Evolutionary conservation across 192 early-diverging fungal genomes (phyloP).

Genomic region (Coemansia erecta): DNA sequence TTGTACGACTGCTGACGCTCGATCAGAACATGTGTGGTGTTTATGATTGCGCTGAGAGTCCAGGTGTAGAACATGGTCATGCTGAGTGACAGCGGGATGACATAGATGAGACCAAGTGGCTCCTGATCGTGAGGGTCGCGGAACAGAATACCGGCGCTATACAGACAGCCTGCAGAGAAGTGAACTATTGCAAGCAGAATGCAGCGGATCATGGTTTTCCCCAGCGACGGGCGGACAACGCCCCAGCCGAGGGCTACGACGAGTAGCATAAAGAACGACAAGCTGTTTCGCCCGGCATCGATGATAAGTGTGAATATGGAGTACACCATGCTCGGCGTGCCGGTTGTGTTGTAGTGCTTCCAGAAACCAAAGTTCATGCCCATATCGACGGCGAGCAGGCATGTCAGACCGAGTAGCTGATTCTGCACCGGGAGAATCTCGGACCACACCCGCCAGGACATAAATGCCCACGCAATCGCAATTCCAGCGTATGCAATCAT

Average conservation of each 20-base stretch:
- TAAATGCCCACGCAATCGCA: conserved; percentile 72
- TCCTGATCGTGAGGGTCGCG: conserved; percentile 65
- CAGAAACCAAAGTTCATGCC: conserved; percentile 87
- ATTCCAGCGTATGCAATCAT: conserved; percentile 73
- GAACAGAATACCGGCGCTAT: conserved; percentile 77
- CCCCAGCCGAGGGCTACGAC: conserved; percentile 96
- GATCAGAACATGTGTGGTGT: conserved; percentile 75
- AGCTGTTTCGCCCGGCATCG: conserved; percentile 85
- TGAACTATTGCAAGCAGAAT: conserved; percentile 71
- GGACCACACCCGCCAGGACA: conserved; percentile 76
- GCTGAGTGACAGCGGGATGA: conserved; percentile 82
- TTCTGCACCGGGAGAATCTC: conserved; percentile 93
- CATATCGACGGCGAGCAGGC: conserved; percentile 87
- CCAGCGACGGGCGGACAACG: conserved; percentile 90
- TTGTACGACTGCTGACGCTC: conserved; percentile 85
- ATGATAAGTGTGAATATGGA: conserved; percentile 74
- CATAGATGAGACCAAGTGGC: conserved; percentile 68
- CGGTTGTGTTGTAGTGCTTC: conserved; percentile 66
- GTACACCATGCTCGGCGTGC: conserved; percentile 61
- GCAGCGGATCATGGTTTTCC: conserved; percentile 86
- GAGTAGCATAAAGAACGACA: conserved; percentile 95
- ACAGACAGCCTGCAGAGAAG: conserved; percentile 86
- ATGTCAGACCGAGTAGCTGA: conserved; percentile 80
- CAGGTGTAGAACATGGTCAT: conserved; percentile 96
- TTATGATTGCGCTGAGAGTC: conserved; percentile 79